phyloP scores from a whole-genome alignment of 2,329 filamentous ascomycete genomes.

The Didymellaceae sp. region DNA sequence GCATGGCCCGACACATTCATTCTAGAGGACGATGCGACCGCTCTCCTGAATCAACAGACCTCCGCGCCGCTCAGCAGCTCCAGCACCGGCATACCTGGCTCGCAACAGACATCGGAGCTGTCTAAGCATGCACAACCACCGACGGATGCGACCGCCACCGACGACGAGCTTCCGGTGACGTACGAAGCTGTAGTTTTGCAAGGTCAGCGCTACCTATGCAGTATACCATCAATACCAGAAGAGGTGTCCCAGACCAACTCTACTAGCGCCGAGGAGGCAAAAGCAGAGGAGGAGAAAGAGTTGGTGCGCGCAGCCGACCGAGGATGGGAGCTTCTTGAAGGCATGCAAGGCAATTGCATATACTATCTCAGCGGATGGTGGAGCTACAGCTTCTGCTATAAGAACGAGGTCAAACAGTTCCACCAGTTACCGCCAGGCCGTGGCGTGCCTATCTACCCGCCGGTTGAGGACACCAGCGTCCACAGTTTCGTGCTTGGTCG shows the following conservation, averaged over 20 bases:
- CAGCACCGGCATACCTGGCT: slow-evolving; percentile 35
- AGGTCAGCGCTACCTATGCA: slow-evolving; percentile 79
- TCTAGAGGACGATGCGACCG: slow-evolving; percentile 71
- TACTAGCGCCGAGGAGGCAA: slow-evolving; percentile 70
- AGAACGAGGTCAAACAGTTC: slow-evolving; percentile 85
- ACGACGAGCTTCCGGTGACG: slow-evolving; percentile 43
- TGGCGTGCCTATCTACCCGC: slow-evolving; percentile 71
- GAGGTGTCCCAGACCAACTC: slow-evolving; percentile 62
- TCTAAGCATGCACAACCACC: slow-evolving; percentile 38
- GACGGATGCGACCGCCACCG: slow-evolving; percentile 19
- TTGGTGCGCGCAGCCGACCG: slow-evolving; percentile 76
- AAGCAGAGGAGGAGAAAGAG: slow-evolving; percentile 80
- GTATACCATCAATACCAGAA: slow-evolving; percentile 74
- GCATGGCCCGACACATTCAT: slow-evolving; percentile 76
- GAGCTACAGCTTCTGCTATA: slow-evolving; percentile 95
- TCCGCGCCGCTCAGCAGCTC: slow-evolving; percentile 31
- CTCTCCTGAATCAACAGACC: slow-evolving; percentile 56
- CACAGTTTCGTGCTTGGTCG: slow-evolving; percentile 79
- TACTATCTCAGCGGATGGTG: slow-evolving; percentile 91
- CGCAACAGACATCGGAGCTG: slow-evolving; percentile 46
- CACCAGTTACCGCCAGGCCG: slow-evolving; percentile 78
- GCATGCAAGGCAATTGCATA: slow-evolving; percentile 80
- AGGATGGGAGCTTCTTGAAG: slow-evolving; percentile 80
- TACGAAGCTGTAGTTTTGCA: slow-evolving; percentile 80
- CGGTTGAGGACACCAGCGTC: slow-evolving; percentile 76